Base-by-base conservation (phyloP, 2,329 filamentous ascomycete species). In the Pseudocercospora ulei region DNA sequence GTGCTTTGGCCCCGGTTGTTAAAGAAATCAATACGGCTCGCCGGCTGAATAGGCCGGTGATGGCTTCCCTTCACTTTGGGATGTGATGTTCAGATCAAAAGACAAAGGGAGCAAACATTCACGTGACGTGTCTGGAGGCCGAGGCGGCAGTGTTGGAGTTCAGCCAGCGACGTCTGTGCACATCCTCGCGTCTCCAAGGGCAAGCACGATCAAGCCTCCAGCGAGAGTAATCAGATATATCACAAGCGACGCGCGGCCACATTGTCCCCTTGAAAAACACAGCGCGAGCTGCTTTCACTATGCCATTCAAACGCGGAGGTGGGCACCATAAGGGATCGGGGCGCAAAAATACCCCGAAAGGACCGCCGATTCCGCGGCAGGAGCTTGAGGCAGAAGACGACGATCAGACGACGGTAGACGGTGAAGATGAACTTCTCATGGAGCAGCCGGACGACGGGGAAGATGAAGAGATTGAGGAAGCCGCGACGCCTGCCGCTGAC, bases 241-340 rank as follows among this genome's bases (percentile, higher is more conserved):
- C n/a, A n/a, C n/a, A n/a, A n/a, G n/a, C n/a, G n/a, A n/a, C n/a
- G n/a, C n/a, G n/a, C n/a, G n/a, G n/a, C n/a, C n/a, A n/a, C n/a
- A n/a, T n/a, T n/a, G n/a, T n/a, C n/a, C n/a, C n/a, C n/a, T n/a
- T n/a, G n/a, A n/a, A n/a, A n/a, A n/a, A n/a, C n/a, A n/a, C n/a
- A n/a, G n/a, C n/a, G n/a, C n/a, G n/a, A n/a, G n/a, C n/a, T n/a
- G n/a, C n/a, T n/a, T n/a, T n/a, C 41, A 13, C 37, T 17, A 55
- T 55, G 52, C 51, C 51, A 17, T 55, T 55, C 44, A 55, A 53
- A 34, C 53, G 53, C 26, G 52, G 52, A 22, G 44, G 44, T 22
- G 44, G 41, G 31, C 43, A 47, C 33, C 45, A 51, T 26, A 50
- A 48, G 18, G 29, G n/a, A n/a, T n/a, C n/a, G n/a, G 50, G 52